phyloP scores from a whole-genome alignment of 2,329 filamentous ascomycete genomes.

The Cytospora leucostoma region DNA sequence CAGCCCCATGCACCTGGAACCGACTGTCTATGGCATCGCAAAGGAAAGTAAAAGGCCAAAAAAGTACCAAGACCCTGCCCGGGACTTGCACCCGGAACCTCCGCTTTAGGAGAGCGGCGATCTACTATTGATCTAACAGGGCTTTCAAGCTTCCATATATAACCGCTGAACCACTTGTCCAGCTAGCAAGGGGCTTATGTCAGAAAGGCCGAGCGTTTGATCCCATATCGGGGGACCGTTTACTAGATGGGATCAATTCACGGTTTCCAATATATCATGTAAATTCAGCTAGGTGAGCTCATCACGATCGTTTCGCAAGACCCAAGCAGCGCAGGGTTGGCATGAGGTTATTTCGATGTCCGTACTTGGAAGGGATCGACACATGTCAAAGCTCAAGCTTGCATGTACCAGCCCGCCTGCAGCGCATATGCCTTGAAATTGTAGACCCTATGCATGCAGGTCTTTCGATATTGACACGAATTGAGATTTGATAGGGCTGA shows the following conservation, averaged over 20 bases:
- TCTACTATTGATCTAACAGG: constrained; percentile 29
- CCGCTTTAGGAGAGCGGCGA: constrained; percentile 27
- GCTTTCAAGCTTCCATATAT: background rate
- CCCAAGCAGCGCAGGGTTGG: background rate
- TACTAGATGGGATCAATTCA: background rate
- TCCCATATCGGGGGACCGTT: background rate
- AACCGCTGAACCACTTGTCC: constrained; percentile 4
- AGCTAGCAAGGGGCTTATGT: background rate
- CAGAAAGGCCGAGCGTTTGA: background rate
- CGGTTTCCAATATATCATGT: background rate
- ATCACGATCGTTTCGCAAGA: too few relatives aligned
- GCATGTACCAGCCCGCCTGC: background rate
- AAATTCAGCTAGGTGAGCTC: too few relatives aligned
- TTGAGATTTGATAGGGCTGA: too few relatives aligned
- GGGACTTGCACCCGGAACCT: constrained; percentile 30
- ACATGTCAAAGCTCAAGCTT: background rate
- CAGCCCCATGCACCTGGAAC: too few relatives aligned
- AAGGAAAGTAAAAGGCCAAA: constrained; percentile 8
- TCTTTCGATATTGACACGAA: too few relatives aligned
- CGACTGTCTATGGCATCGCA: background rate
- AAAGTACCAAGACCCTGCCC: constrained; percentile 18
- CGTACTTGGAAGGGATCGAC: background rate
- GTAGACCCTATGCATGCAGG: too few relatives aligned
- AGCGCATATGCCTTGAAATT: too few relatives aligned
- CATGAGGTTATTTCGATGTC: background rate